Evolutionary conservation across 2,329 filamentous ascomycete genomes (phyloP), one percentile per base, ranked within the genome.

Genomic region (Pestalotiopsis sp.): DNA sequence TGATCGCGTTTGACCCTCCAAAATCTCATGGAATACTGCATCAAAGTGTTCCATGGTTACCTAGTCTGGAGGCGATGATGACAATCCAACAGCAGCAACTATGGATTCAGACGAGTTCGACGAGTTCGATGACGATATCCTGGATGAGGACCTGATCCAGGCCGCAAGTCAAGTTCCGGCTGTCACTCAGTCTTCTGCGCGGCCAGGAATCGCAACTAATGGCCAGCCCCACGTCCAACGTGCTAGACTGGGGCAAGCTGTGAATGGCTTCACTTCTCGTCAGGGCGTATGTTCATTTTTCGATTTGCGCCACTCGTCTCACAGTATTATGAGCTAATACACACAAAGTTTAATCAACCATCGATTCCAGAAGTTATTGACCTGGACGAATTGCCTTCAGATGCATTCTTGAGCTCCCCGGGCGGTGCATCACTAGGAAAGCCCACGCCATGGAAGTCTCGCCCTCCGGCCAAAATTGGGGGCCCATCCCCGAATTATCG

Each of bases 331-430:
- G 49, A 20, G 39, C 45, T 56, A 52, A 63, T 36, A 71, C 39
- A 62, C 45, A 66, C 36, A 71, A 70, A 57, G 66, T 65, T 62
- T 69, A 52, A 52, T 52, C 17, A 9, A n/a, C 9, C 17, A 52
- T 52, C 45, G 20, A n/a, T n/a, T 23, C n/a, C 67, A 59, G 59
- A 65, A 27, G 72, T 74, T 69, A 76, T 74, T 70, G 84, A 88
- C 41, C 76, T 91, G 3, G 85, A 88, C 38, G 85, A 88, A 70
- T 79, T 91, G 62, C 86, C 90, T 0, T 85, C 88, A 2, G 87
- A 94, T 82, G 92, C 91, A 1, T 94, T 95, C 75, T 90, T 89
- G 65, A 86, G 78, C 66, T 89, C 90, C 1, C 87, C 89, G 4
- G 80, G 36, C 38, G 49, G n/a, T 70, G 76, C 61, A 67, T 78